Percentiles rank a stretch among this genome's conserved stretches.
Conservation (phyloP, 1,139 yeast species). For the Blastobotrys elegans region DNA sequence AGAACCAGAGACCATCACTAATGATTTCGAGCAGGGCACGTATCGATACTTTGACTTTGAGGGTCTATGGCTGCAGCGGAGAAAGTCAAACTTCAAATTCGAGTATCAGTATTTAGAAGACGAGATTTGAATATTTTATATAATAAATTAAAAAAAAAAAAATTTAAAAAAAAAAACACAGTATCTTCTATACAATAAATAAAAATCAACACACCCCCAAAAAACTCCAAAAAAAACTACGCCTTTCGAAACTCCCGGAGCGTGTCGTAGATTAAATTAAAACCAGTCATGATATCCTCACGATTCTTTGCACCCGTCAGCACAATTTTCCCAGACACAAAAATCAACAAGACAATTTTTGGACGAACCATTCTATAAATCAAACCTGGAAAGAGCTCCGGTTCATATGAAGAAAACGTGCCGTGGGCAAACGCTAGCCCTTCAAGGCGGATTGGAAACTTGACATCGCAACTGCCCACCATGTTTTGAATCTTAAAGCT, state of each 20-base stretch:
- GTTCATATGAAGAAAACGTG: conserved; percentile 97
- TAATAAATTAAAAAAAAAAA: too few relatives aligned
- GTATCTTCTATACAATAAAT: not conserved
- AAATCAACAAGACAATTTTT: conserved; percentile 88
- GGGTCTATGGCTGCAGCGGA: conserved; percentile 81
- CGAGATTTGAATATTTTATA: conserved; percentile 28
- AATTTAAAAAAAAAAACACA: not conserved
- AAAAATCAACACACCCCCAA: too few relatives aligned
- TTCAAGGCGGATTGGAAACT: conserved; percentile 94
- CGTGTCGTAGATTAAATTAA: conserved; percentile 97
- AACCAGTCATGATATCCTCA: conserved; percentile 96
- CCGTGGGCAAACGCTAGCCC: conserved; percentile 99
- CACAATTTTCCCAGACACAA: conserved; percentile 96
- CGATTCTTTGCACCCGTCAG: conserved; percentile 99
- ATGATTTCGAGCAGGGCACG: conserved; percentile 47
- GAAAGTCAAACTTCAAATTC: conserved; percentile 66
- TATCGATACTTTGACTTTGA: conserved; percentile 88
- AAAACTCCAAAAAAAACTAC: too few relatives aligned
- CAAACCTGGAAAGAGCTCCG: conserved; percentile 96
- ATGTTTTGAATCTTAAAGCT: conserved; percentile 97
- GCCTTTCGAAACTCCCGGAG: conserved; percentile 94
- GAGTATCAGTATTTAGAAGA: conserved; percentile 43
- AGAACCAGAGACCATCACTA: conserved; percentile 45
- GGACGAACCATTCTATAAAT: conserved; percentile 99
- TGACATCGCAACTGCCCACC: conserved; percentile 95